Evolutionary conservation across 2,329 filamentous ascomycete species (phyloP).

Genomic region (Cladophialophora bantiana): DNA sequence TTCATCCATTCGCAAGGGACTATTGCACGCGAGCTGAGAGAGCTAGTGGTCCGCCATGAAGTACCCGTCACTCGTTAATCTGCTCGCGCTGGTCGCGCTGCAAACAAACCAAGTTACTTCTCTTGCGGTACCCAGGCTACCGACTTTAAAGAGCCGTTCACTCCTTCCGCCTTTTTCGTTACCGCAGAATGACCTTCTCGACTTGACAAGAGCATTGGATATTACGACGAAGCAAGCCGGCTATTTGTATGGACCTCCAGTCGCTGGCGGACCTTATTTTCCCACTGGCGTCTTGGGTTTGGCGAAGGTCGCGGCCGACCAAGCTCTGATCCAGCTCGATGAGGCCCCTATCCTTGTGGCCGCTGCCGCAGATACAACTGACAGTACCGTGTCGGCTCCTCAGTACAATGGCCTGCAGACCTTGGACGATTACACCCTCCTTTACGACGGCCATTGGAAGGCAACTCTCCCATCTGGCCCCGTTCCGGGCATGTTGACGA

Average conservation of each 20-base stretch:
- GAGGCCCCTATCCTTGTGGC: conserved; percentile 21
- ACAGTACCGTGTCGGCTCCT: conserved; percentile 11
- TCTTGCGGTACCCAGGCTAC: conserved; percentile 19
- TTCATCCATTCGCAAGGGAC: neutral
- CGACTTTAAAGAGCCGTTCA: conserved; percentile 18
- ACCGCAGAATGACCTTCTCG: conserved; percentile 16
- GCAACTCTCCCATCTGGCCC: conserved; percentile 18
- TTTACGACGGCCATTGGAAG: conserved; percentile 26
- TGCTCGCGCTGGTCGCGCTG: conserved; percentile 19
- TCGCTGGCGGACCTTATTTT: conserved; percentile 23
- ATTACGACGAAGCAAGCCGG: conserved; percentile 20
- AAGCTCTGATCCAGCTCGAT: conserved; percentile 26
- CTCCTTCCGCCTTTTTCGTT: conserved; percentile 16
- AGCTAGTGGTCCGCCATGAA: conserved; percentile 24
- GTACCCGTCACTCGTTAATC: conserved; percentile 12
- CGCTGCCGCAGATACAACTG: conserved; percentile 9
- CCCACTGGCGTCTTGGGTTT: conserved; percentile 20
- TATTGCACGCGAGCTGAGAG: conserved; percentile 8
- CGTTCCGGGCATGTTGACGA: conserved; percentile 20
- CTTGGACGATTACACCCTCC: conserved; percentile 22
- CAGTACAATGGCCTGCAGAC: conserved; percentile 26
- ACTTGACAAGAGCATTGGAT: conserved; percentile 15
- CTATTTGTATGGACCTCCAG: conserved; percentile 23
- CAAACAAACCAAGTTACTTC: conserved; percentile 11
- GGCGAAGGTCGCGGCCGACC: conserved; percentile 19